phyloP scores from a whole-genome alignment of 306 rosid genomes.

The Vigna reflexopilosa region DNA sequence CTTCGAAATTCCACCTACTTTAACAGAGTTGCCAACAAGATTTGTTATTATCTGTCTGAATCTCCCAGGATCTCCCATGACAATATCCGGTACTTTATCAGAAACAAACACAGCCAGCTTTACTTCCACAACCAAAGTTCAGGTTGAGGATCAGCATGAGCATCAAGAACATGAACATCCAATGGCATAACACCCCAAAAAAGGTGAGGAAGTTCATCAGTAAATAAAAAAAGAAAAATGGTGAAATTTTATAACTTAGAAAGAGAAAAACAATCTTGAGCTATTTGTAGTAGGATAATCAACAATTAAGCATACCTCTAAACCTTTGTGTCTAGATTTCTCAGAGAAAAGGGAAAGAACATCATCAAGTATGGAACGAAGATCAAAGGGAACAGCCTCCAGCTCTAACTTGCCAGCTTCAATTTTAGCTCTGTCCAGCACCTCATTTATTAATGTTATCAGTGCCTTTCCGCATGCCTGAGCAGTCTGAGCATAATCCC shows the following conservation, averaged over 20 bases:
- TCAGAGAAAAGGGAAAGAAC: conserved; percentile 93
- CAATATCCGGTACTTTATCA: conserved; percentile 79
- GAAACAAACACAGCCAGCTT: conserved; percentile 94
- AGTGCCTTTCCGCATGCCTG: conserved; percentile 91
- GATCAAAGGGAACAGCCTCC: conserved; percentile 87
- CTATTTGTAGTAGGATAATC: conserved; percentile 4
- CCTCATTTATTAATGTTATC: conserved; percentile 86
- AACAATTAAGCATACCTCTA: conserved; percentile 68
- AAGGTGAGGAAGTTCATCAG: conserved; percentile 31
- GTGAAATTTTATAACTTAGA: not conserved
- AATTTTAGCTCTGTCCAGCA: conserved; percentile 92
- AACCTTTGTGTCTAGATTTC: conserved; percentile 81
- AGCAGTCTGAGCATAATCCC: conserved; percentile 93
- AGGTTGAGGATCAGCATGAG: conserved; percentile 14
- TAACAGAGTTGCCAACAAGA: conserved; percentile 93
- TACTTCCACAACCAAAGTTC: conserved; percentile 48
- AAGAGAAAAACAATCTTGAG: not conserved
- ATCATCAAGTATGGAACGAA: conserved; percentile 87
- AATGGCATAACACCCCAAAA: conserved; percentile 35
- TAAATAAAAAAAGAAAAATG: not conserved
- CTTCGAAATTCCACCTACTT: conserved; percentile 56
- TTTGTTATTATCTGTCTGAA: conserved; percentile 92
- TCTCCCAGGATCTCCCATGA: conserved; percentile 93
- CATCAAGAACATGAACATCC: conserved; percentile 34
- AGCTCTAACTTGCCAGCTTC: conserved; percentile 94